phyloP scores from a whole-genome alignment of 2,329 filamentous ascomycete genomes.

The Colletotrichum sp. region DNA sequence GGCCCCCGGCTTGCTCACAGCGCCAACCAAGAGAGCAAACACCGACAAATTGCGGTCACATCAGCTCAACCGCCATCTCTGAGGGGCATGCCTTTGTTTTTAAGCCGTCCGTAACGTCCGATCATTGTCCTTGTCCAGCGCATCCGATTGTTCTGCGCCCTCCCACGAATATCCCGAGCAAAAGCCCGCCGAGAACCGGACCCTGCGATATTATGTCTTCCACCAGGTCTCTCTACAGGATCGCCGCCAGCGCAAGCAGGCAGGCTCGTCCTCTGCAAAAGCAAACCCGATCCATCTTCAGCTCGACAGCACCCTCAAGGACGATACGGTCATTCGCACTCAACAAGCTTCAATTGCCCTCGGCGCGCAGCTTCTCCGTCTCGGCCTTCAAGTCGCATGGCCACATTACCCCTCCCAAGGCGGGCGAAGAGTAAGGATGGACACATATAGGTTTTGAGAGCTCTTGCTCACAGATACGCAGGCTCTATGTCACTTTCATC shows the following conservation, averaged over 20 bases:
- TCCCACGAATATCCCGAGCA: background rate
- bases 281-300: conserved; percentile 11
- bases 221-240: conserved; percentile 30
- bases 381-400: conserved; percentile 70
- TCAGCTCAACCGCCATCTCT: background rate
- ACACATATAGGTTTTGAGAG: background rate
- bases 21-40: background rate
- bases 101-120: background rate
- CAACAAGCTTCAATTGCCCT: conserved; percentile 12
- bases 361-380: conserved; percentile 66
- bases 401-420: conserved; percentile 82
- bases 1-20: background rate
- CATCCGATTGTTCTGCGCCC: background rate
- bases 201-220: background rate
- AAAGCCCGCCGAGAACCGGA: background rate
- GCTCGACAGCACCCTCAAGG: background rate
- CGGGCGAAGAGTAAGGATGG: conserved; percentile 84
- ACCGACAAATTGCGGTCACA: background rate
- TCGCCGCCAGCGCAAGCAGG: conserved; percentile 34
- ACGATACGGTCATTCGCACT: background rate
- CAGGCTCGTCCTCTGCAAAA: conserved; percentile 29
- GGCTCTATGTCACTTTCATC: conserved; percentile 88
- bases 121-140: background rate
- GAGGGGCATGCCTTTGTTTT: background rate
- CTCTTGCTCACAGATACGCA: conserved; percentile 36